These are phyloP conservation scores for Stentor coeruleus DNA, from an alignment of 73 alveolate species.

Conservation along the genomic window DNA sequence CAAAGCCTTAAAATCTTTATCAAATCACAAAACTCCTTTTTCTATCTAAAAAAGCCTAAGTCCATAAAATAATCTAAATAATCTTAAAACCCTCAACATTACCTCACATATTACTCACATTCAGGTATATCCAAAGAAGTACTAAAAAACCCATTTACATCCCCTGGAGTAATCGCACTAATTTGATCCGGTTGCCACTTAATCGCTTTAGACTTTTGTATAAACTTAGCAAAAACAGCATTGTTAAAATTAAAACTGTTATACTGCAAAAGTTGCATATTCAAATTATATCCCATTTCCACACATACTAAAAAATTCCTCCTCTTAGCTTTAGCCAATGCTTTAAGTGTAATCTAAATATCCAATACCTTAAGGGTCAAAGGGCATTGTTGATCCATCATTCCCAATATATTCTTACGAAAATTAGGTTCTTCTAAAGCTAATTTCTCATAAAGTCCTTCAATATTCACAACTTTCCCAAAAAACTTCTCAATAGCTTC, in stretches of 20 bases:
- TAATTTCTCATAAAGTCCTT: conserved; percentile 7
- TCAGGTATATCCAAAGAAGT: not conserved
- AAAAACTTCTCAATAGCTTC: not conserved
- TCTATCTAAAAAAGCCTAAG: too few species aligned
- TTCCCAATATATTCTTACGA: not conserved
- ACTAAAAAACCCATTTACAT: not conserved
- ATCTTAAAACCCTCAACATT: too few species aligned
- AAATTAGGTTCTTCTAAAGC: not conserved
- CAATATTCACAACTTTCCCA: not conserved
- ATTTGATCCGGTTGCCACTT: not conserved
- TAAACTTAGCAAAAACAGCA: conserved; percentile 4
- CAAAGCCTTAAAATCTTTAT: too few species aligned
- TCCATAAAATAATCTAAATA: too few species aligned
- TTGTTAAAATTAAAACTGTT: not conserved
- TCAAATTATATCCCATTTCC: not conserved
- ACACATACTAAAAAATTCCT: not conserved
- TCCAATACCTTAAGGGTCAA: not conserved
- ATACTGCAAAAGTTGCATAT: not conserved
- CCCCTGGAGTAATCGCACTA: not conserved
- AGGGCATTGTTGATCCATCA: conserved; percentile 9
- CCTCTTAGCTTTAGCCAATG: not conserved
- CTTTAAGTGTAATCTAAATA: not conserved
- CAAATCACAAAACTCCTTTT: too few species aligned
- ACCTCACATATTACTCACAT: too few species aligned
- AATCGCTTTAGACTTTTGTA: not conserved